These are phyloP conservation scores for Venturia effusa DNA, from an alignment of 2,329 filamentous ascomycete species.

Conservation along the genomic window DNA sequence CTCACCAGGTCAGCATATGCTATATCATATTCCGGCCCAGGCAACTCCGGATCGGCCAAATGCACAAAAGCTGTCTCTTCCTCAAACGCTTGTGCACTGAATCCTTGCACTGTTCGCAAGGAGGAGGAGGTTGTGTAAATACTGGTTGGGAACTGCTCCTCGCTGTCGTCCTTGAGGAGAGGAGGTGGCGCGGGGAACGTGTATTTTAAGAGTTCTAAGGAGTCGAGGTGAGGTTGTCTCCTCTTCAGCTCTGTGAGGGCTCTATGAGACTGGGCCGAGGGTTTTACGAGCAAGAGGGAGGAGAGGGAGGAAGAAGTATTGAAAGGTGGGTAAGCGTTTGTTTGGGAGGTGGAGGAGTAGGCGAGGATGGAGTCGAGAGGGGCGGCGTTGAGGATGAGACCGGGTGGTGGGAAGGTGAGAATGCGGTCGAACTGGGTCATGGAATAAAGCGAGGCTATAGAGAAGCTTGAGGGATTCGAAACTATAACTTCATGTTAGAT, in stretches of 20 bases:
- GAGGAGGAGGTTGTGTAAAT: slow-evolving; percentile 2
- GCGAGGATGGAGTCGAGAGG: slow-evolving; percentile 34
- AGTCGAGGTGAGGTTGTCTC: slow-evolving; percentile 14
- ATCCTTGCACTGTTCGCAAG: slow-evolving; percentile 16
- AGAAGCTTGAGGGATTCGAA: slow-evolving; percentile 27
- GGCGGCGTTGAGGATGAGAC: slow-evolving; percentile 35
- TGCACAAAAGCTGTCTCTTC: slow-evolving; percentile 34
- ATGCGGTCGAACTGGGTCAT: slow-evolving; percentile 35
- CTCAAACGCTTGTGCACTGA: slow-evolving; percentile 35
- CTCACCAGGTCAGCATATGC: slow-evolving; percentile 30
- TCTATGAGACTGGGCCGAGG: slow-evolving; percentile 24
- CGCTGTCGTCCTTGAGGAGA: slow-evolving; percentile 13
- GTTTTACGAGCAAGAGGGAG: slow-evolving; percentile 28
- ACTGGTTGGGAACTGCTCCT: slow-evolving; percentile 8
- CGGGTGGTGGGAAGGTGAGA: slow-evolving; percentile 34
- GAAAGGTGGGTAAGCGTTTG: slow-evolving; percentile 24
- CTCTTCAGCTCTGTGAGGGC: slow-evolving; percentile 14
- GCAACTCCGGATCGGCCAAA: slow-evolving; percentile 36
- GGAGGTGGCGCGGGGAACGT: slow-evolving; percentile 17
- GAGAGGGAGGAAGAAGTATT: slow-evolving; percentile 23
- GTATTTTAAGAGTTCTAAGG: slow-evolving; percentile 21
- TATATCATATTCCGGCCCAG: slow-evolving; percentile 40
- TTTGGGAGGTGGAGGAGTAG: slow-evolving; percentile 22
- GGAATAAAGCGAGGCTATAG: slow-evolving; percentile 34
- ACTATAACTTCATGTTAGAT: slow-evolving; percentile 13